These are phyloP conservation scores for Ciborinia camelliae DNA, from an alignment of 2,329 filamentous ascomycete genomes.

Conservation along the genomic window DNA sequence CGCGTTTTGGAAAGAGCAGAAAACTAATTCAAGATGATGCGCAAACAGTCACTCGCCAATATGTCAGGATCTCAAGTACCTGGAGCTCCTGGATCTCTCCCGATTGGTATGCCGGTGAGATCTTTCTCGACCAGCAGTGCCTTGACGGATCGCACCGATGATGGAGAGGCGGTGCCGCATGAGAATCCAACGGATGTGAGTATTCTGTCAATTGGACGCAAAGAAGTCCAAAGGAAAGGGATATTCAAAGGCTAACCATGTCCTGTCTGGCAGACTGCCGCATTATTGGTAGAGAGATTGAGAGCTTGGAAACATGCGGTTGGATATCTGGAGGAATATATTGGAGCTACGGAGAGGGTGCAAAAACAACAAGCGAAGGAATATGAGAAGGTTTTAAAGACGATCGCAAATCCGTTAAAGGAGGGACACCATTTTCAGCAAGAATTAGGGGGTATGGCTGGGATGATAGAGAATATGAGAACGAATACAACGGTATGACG, in stretches of 20 bases:
- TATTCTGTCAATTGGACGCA: constrained; percentile 8
- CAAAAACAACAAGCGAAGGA: constrained; percentile 86
- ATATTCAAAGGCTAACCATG: not conserved
- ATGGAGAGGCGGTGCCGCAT: constrained; percentile 35
- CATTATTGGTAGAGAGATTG: constrained; percentile 79
- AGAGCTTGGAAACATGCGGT: constrained; percentile 96
- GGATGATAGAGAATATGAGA: constrained; percentile 91
- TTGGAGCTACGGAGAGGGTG: constrained; percentile 79
- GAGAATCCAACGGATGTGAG: constrained; percentile 36
- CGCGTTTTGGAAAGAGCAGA: not conserved
- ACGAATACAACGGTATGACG: constrained; percentile 71
- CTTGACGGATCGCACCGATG: constrained; percentile 28
- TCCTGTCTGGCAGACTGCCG: constrained; percentile 58
- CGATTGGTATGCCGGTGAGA: constrained; percentile 32
- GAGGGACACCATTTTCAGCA: constrained; percentile 94
- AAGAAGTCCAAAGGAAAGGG: too few species aligned
- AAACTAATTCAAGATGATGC: constrained; percentile 27
- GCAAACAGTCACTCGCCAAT: constrained; percentile 26
- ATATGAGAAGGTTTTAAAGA: constrained; percentile 93
- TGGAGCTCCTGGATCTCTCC: constrained; percentile 30
- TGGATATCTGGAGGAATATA: constrained; percentile 86
- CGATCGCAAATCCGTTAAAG: constrained; percentile 77
- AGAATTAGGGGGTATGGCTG: constrained; percentile 78
- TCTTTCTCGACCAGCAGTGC: constrained; percentile 30
- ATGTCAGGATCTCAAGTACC: constrained; percentile 30